phyloP scores from a whole-genome alignment of 2,329 filamentous ascomycete genomes.

The Atkinsonella texensis region DNA sequence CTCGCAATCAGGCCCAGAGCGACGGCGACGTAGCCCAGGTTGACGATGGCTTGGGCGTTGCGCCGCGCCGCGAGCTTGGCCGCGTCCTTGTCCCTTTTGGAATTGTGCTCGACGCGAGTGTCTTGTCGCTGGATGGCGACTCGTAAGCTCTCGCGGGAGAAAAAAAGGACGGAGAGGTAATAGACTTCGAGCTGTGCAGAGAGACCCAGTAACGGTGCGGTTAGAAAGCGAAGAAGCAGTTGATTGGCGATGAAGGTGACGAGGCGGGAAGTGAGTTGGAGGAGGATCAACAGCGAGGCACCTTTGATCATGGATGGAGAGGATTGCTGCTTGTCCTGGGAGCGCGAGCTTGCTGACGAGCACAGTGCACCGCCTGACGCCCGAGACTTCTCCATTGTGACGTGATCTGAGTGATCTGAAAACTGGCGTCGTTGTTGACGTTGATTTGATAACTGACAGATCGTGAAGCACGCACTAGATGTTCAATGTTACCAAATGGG shows the following conservation, averaged over 20 bases:
- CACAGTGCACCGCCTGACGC: neutral
- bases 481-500: too few species aligned
- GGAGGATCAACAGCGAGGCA: slow-evolving; percentile 73
- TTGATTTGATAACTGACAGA: neutral
- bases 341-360: neutral
- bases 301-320: slow-evolving; percentile 44
- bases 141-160: slow-evolving; percentile 80
- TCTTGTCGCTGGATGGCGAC: slow-evolving; percentile 77
- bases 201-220: slow-evolving; percentile 71
- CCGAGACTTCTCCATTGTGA: neutral
- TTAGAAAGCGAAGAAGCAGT: slow-evolving; percentile 74
- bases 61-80: slow-evolving; percentile 11
- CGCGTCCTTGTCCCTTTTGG: neutral
- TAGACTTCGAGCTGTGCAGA: slow-evolving; percentile 88
- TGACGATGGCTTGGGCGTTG: slow-evolving; percentile 66
- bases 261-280: slow-evolving; percentile 78
- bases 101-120: slow-evolving; percentile 7
- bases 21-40: slow-evolving; percentile 73
- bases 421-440: neutral
- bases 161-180: slow-evolving; percentile 86
- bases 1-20: slow-evolving; percentile 55
- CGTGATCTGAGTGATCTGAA: neutral
- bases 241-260: slow-evolving; percentile 91
- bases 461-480: neutral
- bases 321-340: neutral